Percentiles rank a stretch among this genome's conserved stretches.
Conservation (phyloP, 129 eudicot species). For the Gnaphalium uliginosum region DNA sequence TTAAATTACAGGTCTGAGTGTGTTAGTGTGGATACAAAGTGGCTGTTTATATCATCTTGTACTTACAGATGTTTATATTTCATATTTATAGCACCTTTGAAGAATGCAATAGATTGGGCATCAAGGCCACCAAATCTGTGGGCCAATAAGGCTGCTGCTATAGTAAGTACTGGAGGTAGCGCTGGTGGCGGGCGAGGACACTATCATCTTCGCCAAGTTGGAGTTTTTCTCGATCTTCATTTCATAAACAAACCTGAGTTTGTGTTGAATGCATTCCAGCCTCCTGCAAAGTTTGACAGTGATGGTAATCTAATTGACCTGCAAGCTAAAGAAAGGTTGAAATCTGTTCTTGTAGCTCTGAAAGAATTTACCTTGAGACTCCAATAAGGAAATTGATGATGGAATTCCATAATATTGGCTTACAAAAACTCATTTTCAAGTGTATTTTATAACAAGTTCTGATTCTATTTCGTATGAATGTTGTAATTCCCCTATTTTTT, state of each 20-base stretch:
- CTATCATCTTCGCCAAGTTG: conserved; percentile 79
- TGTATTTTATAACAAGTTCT: background rate
- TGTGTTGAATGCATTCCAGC: conserved; percentile 46
- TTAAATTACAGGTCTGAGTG: background rate
- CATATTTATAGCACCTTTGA: conserved; percentile 46
- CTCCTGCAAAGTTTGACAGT: conserved; percentile 60
- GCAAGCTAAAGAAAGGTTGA: conserved; percentile 45
- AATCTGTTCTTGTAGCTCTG: conserved; percentile 49
- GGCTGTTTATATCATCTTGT: background rate
- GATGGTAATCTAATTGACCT: conserved; percentile 62
- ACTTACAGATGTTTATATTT: background rate
- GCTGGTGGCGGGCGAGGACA: conserved; percentile 67
- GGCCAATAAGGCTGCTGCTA: conserved; percentile 76
- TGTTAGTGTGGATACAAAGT: background rate
- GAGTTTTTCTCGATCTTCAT: conserved; percentile 67
- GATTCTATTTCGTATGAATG: background rate
- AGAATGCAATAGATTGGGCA: conserved; percentile 87
- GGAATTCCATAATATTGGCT: background rate
- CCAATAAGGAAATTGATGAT: conserved; percentile 26
- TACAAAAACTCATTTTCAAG: background rate
- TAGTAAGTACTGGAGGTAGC: conserved; percentile 61
- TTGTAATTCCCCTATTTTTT: background rate
- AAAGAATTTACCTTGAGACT: conserved; percentile 54
- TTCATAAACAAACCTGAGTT: conserved; percentile 78
- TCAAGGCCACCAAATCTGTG: conserved; percentile 75